Evolutionary conservation across 306 rosid genomes (phyloP).

Genomic region (Sophora flavescens): DNA sequence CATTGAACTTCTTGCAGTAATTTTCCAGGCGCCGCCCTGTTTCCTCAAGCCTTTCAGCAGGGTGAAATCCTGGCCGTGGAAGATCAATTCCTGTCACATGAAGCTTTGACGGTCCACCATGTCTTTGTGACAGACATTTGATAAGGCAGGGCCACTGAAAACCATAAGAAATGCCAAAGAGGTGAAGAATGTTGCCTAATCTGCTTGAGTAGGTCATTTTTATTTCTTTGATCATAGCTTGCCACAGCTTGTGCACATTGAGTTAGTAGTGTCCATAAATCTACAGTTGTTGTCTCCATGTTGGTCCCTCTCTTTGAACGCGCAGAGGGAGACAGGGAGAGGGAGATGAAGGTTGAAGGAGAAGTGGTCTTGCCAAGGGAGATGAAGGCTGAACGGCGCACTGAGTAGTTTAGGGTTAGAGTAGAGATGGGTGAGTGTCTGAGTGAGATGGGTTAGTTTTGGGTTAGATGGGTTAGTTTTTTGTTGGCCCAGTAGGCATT

Average conservation of each 20-base stretch:
- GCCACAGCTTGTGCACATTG: no score
- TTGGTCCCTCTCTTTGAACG: conserved; percentile 52
- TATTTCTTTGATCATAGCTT: conserved; percentile 64
- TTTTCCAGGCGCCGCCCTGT: conserved; percentile 65
- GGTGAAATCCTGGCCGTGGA: conserved; percentile 80
- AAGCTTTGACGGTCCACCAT: conserved; percentile 65
- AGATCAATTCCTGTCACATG: conserved; percentile 75
- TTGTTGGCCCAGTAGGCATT: no score
- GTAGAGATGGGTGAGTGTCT: no score
- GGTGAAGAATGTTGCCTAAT: conserved; percentile 72
- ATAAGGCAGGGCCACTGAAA: conserved; percentile 87
- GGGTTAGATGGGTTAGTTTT: no score
- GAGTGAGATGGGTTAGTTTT: no score
- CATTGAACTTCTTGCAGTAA: conserved; percentile 63
- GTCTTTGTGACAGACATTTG: conserved; percentile 56
- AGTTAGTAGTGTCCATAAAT: conserved; percentile 71
- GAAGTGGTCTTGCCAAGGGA: no score
- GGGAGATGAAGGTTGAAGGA: no score
- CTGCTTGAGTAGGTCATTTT: conserved; percentile 63
- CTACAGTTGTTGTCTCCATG: conserved; percentile 45
- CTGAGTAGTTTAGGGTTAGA: no score
- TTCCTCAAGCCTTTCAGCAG: conserved; percentile 71
- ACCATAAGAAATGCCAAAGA: conserved; percentile 70
- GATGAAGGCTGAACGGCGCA: no score
- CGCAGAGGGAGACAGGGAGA: no score